Percentiles rank a stretch among this genome's conserved stretches.
phyloP scores from a whole-genome alignment of 1,284 basidiomycete genomes.

The Athelia sp. region DNA sequence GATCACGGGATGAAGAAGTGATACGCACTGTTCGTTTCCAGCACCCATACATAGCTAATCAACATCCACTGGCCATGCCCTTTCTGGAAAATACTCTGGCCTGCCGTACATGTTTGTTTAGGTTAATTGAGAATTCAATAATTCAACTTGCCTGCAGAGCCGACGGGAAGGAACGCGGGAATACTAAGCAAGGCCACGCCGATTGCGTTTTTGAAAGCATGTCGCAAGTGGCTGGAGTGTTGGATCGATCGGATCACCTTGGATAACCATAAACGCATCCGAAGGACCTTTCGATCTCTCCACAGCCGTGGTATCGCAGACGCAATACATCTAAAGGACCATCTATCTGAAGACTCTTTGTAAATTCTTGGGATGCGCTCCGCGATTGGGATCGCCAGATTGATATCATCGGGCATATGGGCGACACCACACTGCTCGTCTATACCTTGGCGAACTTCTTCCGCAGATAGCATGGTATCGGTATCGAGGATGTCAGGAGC shows the following conservation, averaged over 20 bases:
- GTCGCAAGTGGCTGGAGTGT: conserved; percentile 38
- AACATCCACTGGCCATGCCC: conserved; percentile 46
- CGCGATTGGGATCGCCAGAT: too few species aligned
- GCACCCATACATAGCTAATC: conserved; percentile 45
- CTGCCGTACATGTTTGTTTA: conserved; percentile 15
- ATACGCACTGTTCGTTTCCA: conserved; percentile 36
- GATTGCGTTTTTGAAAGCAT: conserved; percentile 42
- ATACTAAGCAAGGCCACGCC: conserved; percentile 39
- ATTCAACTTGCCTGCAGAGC: conserved; percentile 25
- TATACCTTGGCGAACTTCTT: conserved; percentile 16
- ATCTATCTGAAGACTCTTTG: conserved; percentile 4
- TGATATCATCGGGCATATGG: background rate
- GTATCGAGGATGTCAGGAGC: conserved; percentile 16
- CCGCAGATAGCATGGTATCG: conserved; percentile 7
- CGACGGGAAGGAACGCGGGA: conserved; percentile 37
- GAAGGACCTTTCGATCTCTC: conserved; percentile 27
- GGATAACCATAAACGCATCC: conserved; percentile 28
- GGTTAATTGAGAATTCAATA: background rate
- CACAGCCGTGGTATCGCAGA: conserved; percentile 20
- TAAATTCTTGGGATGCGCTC: too few species aligned
- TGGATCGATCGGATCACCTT: conserved; percentile 22
- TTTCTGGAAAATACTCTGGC: conserved; percentile 30
- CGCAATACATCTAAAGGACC: conserved; percentile 1
- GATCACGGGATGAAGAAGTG: too few species aligned
- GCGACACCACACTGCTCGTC: conserved; percentile 9